phyloP scores from a whole-genome alignment of 139 green algal species.

The Edaphochlamys debaryana region DNA sequence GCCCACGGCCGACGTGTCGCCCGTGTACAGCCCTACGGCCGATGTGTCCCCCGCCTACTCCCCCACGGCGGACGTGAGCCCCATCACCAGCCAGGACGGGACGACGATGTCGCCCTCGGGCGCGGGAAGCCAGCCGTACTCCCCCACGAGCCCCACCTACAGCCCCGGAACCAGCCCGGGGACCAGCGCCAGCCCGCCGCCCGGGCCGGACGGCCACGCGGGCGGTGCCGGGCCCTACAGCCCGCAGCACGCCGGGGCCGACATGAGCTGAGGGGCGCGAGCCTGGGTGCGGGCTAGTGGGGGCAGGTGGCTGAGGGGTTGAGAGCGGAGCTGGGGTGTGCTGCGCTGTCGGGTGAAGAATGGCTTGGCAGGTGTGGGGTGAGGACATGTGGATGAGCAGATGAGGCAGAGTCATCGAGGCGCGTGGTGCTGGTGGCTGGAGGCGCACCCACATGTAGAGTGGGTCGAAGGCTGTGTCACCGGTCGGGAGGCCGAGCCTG shows the following conservation, averaged over 20 bases:
- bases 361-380: not conserved
- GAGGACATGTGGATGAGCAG: not conserved
- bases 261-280: too few species aligned
- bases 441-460: too few species aligned
- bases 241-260: slow-evolving; percentile 3
- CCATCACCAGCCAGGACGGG: slow-evolving; percentile 60
- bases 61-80: not conserved
- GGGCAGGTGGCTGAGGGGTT: not conserved
- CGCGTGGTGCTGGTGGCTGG: too few species aligned
- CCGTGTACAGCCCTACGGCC: slow-evolving; percentile 46
- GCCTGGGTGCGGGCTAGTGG: too few species aligned
- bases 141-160: too few species aligned
- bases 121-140: slow-evolving; percentile 43
- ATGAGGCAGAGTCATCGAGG: too few species aligned
- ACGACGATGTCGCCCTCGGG: not conserved
- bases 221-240: not conserved
- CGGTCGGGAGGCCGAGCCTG: too few species aligned
- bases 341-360: not conserved
- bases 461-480: too few species aligned
- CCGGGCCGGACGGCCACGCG: not conserved
- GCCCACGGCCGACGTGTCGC: slow-evolving; percentile 63
- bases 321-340: not conserved
- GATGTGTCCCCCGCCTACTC: too few species aligned
- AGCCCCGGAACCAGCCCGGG: too few species aligned
- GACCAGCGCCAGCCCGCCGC: not conserved